Base-by-base conservation (phyloP, 192 early-diverging fungal species). In the Podila clonocystis region DNA sequence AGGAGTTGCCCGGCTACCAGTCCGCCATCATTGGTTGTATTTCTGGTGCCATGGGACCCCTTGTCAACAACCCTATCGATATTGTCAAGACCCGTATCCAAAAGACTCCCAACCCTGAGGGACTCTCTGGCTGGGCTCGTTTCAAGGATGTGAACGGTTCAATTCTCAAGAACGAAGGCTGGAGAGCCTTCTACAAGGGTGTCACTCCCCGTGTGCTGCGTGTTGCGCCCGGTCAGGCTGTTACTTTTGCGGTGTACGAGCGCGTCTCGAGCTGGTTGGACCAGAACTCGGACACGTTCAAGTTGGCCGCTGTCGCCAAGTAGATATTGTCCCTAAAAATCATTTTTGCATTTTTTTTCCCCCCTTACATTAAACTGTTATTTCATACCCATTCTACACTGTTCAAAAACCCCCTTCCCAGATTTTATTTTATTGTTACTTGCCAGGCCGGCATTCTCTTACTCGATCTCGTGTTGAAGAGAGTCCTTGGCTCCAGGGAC, bases 11-110 rank as follows among this genome's bases (percentile, higher is more conserved):
- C 36, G 89, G 92, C 63, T 99, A 96, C 85, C 97, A 99, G 87
- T 91, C 93, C 68, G 83, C 96, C 29, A 73, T 95, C 29, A 89
- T 96, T 62, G 98, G 98, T 73, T 93, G 95, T 63, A 86, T 99
- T 48, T 96, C 94, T 67, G 93, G 94, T 66, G 93, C 93, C 29
- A 94, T 95, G 93, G 91, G 83, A 20, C 98, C 98, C 2, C 82
- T 99, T 5, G 97, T 94, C 63, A 99, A 99, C 82, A 95, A 94
- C 7, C 98, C 98, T 31, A 97, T 99, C 61, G 98, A 99, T 83
- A 97, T 96, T 41, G 97, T 99, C 87, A 99, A 99, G 89, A 99
- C 98, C n/a, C 94, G 97, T 80, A 95, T 99, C 70, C 97, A 99
- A 82, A 94, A 92, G 85, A 91, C 91, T 6, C 90, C 90, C n/a